phyloP scores from a whole-genome alignment of 164 flowering plant species.

The Cinnamomum chago region DNA sequence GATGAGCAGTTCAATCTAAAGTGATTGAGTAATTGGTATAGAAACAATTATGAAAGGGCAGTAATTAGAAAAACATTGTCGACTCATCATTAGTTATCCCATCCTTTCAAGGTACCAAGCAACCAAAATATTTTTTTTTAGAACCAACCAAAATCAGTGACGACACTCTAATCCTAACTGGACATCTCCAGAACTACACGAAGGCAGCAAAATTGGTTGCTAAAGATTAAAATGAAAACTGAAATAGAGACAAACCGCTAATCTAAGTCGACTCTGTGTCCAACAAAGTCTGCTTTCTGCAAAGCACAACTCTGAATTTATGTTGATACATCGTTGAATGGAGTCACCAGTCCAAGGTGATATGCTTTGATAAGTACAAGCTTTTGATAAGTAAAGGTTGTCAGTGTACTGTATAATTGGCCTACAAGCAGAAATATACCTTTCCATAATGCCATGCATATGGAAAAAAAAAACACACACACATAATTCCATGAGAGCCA shows the following conservation, averaged over 20 bases:
- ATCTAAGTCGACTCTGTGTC: not conserved
- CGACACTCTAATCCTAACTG: too few relatives aligned
- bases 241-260: not conserved
- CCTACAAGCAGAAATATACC: constrained; percentile 62
- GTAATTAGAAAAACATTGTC: too few relatives aligned
- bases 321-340: not conserved
- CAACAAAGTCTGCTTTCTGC: not conserved
- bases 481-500: too few relatives aligned
- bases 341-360: constrained; percentile 78
- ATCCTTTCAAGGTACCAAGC: too few relatives aligned
- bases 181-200: not conserved
- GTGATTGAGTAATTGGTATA: too few relatives aligned
- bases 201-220: not conserved
- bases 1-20: too few relatives aligned
- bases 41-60: too few relatives aligned
- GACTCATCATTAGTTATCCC: too few relatives aligned
- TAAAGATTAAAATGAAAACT: not conserved
- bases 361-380: constrained; percentile 53
- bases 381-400: constrained; percentile 51
- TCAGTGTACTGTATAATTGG: constrained; percentile 69
- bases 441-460: constrained; percentile 55
- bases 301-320: not conserved
- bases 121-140: too few relatives aligned
- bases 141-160: too few relatives aligned
- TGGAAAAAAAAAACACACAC: constrained; percentile 26